Conservation (phyloP, 139 green algal species). For the Coelastrella sp. region DNA sequence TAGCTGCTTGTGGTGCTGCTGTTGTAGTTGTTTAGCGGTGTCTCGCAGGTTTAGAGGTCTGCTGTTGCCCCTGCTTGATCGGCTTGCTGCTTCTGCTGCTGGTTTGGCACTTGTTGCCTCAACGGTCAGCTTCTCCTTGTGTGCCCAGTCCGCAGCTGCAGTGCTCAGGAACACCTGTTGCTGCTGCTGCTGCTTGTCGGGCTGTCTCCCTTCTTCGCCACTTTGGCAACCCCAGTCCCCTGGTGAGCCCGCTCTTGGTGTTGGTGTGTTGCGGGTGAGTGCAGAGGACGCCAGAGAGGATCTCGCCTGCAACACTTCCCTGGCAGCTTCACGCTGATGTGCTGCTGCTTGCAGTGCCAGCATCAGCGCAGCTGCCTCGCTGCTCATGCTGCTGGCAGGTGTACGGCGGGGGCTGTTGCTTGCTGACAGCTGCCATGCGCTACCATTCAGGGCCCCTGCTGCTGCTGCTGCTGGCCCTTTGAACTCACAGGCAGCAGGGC, state of each 20-base stretch:
- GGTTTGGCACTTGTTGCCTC: no score
- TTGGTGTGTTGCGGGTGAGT: background rate
- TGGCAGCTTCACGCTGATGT: background rate
- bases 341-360: slow-evolving; percentile 15
- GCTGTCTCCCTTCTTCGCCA: background rate
- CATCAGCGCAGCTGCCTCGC: slow-evolving; percentile 34
- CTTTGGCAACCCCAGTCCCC: background rate
- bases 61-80: no score
- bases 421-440: background rate
- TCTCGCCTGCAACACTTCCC: background rate
- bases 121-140: no score
- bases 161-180: background rate
- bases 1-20: background rate
- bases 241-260: background rate
- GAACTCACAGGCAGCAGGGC: no score
- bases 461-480: background rate
- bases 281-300: background rate
- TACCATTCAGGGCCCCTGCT: background rate
- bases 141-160: background rate
- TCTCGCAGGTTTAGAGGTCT: background rate
- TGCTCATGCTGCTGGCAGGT: slow-evolving; percentile 37
- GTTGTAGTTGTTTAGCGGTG: background rate
- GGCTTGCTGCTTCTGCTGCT: no score
- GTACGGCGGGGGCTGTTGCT: background rate
- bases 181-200: background rate